A percentile compares a stretch with the other conserved stretches of the same genome.
Conservation (phyloP, 495 filamentous ascomycete species). For the Annulohypoxylon bovei region DNA sequence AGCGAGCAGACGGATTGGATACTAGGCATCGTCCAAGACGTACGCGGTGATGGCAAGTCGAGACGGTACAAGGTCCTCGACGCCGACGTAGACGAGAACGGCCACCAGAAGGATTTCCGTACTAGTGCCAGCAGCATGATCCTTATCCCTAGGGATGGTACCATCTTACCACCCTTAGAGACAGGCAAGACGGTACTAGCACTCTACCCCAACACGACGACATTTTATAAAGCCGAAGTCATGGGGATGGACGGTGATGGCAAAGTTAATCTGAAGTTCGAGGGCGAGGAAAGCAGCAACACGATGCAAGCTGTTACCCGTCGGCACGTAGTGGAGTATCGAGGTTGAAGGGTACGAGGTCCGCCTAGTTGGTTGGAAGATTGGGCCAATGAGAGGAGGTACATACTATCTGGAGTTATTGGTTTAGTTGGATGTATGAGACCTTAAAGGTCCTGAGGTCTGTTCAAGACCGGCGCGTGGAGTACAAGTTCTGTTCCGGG, state of each 20-base stretch:
- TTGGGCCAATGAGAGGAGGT: neutral
- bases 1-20: slow-evolving; percentile 84
- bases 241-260: slow-evolving; percentile 70
- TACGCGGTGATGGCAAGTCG: slow-evolving; percentile 86
- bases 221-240: slow-evolving; percentile 96
- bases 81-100: slow-evolving; percentile 84
- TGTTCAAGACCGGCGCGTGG: neutral
- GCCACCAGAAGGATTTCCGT: slow-evolving; percentile 76
- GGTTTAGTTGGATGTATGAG: neutral
- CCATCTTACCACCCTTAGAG: slow-evolving; percentile 73
- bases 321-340: slow-evolving; percentile 81
- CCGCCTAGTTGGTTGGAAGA: neutral
- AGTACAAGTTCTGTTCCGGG: neutral
- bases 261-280: slow-evolving; percentile 76
- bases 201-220: slow-evolving; percentile 90
- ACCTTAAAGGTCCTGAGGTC: neutral
- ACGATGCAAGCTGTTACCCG: slow-evolving; percentile 81
- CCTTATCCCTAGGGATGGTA: slow-evolving; percentile 72
- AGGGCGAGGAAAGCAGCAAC: slow-evolving; percentile 85
- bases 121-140: slow-evolving; percentile 85
- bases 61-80: slow-evolving; percentile 96
- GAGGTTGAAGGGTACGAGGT: slow-evolving; percentile 52
- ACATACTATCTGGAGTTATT: slow-evolving; percentile 16
- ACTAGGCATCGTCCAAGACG: slow-evolving; percentile 84
- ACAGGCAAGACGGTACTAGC: slow-evolving; percentile 83